Percentiles rank a stretch among this genome's conserved stretches.
Evolutionary conservation across 805 yeast genomes (phyloP).

Genomic region (Martiniozyma abietophila): DNA sequence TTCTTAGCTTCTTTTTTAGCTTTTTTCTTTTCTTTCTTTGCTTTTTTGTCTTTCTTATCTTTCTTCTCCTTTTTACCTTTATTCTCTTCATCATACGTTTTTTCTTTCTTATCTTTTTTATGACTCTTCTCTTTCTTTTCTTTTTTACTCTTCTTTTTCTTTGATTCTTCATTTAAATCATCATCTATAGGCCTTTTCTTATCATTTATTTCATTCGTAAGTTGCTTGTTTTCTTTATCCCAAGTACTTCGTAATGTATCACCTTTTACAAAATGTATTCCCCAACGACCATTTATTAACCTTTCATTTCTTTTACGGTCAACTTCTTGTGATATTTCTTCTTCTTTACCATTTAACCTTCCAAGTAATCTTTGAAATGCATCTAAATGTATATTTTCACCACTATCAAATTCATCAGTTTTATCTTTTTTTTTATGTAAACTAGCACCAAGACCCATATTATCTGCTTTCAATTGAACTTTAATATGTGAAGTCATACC

Average conservation of each 20-base stretch:
- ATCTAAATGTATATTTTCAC: slow-evolving; percentile 85
- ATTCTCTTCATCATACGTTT: slow-evolving; percentile 16
- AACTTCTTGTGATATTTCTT: slow-evolving; percentile 50
- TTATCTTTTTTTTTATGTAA: slow-evolving; percentile 37
- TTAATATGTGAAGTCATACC: slow-evolving; percentile 76
- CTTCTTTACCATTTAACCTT: slow-evolving; percentile 79
- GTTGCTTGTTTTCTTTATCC: slow-evolving; percentile 46
- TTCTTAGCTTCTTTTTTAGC: slow-evolving; percentile 22
- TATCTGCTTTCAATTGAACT: slow-evolving; percentile 74
- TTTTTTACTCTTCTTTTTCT: slow-evolving; percentile 20
- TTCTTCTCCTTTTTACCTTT: slow-evolving; percentile 22
- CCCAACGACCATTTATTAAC: slow-evolving; percentile 79
- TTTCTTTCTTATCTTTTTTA: slow-evolving; percentile 21
- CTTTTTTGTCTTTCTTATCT: slow-evolving; percentile 9
- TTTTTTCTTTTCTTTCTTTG: slow-evolving; percentile 23
- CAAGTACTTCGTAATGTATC: slow-evolving; percentile 77
- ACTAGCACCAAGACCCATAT: slow-evolving; percentile 82
- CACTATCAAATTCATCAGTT: slow-evolving; percentile 64
- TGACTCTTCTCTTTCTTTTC: slow-evolving; percentile 21
- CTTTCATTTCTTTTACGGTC: slow-evolving; percentile 60
- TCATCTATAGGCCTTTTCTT: slow-evolving; percentile 14
- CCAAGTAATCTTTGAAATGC: slow-evolving; percentile 89
- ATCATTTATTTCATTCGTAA: slow-evolving; percentile 17
- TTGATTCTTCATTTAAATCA: slow-evolving; percentile 10
- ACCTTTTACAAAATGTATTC: slow-evolving; percentile 79